These are phyloP conservation scores for Daldinia vernicosa DNA, from an alignment of 495 filamentous ascomycete species.

Conservation along the genomic window DNA sequence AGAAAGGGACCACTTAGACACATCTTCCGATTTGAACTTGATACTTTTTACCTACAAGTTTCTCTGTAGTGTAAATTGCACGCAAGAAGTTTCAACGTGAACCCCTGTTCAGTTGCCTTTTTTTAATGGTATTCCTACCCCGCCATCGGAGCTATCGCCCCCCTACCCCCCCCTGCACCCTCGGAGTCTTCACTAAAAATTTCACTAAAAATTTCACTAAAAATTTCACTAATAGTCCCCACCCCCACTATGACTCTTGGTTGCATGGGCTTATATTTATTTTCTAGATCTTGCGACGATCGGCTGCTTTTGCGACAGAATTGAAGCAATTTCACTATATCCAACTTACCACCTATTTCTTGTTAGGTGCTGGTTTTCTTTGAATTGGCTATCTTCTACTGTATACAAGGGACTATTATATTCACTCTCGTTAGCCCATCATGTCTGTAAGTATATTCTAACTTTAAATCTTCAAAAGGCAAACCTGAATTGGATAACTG, in stretches of 20 bases:
- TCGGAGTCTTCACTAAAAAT: slow-evolving; percentile 21
- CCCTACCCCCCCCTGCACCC: too few species aligned
- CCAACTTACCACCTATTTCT: slow-evolving; percentile 3
- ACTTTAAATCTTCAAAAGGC: not conserved
- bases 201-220: slow-evolving; percentile 21
- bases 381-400: not conserved
- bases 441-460: slow-evolving; percentile 46
- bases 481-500: not conserved
- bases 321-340: slow-evolving; percentile 6
- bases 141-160: slow-evolving; percentile 28
- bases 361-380: not conserved
- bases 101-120: not conserved
- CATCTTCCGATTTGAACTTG: not conserved
- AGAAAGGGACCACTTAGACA: not conserved
- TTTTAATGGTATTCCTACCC: slow-evolving; percentile 3
- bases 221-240: slow-evolving; percentile 27
- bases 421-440: slow-evolving; percentile 14
- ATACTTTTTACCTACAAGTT: not conserved
- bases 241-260: slow-evolving; percentile 36
- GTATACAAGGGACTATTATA: not conserved
- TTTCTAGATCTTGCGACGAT: slow-evolving; percentile 28
- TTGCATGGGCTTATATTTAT: slow-evolving; percentile 22
- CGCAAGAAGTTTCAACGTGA: not conserved
- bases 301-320: slow-evolving; percentile 23
- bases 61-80: not conserved